Evolutionary conservation across 768 basidiomycete genomes (phyloP), one percentile per base, ranked within the genome.

Genomic region (Punctularia strigosozonata): DNA sequence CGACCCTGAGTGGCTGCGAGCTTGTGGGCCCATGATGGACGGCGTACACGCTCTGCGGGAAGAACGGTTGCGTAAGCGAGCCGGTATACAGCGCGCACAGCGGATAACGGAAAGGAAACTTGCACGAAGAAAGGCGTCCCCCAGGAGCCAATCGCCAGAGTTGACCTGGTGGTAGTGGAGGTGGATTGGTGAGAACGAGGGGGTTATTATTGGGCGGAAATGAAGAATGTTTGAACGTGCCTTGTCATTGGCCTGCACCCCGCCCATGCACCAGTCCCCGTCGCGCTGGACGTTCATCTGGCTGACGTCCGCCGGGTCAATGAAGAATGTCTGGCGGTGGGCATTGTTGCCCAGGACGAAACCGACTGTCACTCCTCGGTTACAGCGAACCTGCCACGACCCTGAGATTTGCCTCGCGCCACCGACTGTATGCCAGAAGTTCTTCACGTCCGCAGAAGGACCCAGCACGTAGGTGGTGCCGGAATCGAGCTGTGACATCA

Each of bases 91-190:
- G 20, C 17, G 32, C 36, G 37, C 37, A 41, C 21, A 32, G 22
- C 36, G 25, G 38, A 23, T 41, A 28, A 28, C 28, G 28, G 15
- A 22, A 15, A 17, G 20, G 37, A 18, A 20, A 57, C 63, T 40
- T 42, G 70, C 74, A 46, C 75, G 61, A 40, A 78, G 59, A 41
- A 75, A 76, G 14, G 64, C 59, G 38, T 73, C 73, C n/a, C 74
- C 75, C 15, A 76, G 59, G 4, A 79, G 57, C 73, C 74, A 79
- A 53, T 78, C 76, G 4, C 67, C 72, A 10, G 71, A 68, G 45
- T 63, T 59, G n/a, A 72, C 59, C 68, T 71, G 43, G 20, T n/a
- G n/a, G n/a, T n/a, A 20, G 22, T 3, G 20, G 36, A 26, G 10
- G 24, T 17, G 18, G 18, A 54, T 14, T 14, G 22, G 36, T 37